Percentiles rank a stretch among this genome's conserved stretches.
Conservation (phyloP, 192 early-diverging fungal species). For the Coemansia sp. region DNA sequence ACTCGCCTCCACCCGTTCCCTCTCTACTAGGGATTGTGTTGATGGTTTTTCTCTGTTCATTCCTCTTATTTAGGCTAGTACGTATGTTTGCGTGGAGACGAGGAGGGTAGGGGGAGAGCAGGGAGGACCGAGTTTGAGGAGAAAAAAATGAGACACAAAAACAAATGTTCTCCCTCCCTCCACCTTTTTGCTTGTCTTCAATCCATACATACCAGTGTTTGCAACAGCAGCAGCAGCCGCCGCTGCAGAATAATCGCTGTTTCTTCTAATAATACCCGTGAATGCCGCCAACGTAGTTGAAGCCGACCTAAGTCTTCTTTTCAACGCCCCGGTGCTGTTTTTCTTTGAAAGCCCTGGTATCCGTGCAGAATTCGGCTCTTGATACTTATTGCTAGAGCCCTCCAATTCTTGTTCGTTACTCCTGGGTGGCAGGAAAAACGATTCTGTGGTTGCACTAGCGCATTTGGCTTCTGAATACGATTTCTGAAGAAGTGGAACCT, state of each 20-base stretch:
- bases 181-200: background rate
- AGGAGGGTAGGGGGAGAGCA: no score
- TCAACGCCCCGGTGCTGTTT: background rate
- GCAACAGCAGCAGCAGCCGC: background rate
- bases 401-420: background rate
- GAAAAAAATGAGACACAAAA: no score
- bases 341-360: background rate
- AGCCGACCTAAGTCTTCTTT: slow-evolving; percentile 5
- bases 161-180: background rate
- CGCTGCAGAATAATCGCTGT: background rate
- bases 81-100: no score
- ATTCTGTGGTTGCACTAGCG: background rate
- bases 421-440: background rate
- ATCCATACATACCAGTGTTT: background rate
- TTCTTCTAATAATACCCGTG: background rate
- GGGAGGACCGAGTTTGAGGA: no score
- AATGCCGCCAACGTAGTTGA: slow-evolving; percentile 4
- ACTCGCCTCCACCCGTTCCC: no score
- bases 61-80: no score
- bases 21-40: no score
- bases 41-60: no score
- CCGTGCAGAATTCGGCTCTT: background rate
- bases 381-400: background rate
- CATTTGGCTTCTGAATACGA: slow-evolving; percentile 2
- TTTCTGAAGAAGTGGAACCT: background rate